These are phyloP conservation scores for Penicillium parvum DNA, from an alignment of 495 filamentous ascomycete genomes.

Conservation along the genomic window DNA sequence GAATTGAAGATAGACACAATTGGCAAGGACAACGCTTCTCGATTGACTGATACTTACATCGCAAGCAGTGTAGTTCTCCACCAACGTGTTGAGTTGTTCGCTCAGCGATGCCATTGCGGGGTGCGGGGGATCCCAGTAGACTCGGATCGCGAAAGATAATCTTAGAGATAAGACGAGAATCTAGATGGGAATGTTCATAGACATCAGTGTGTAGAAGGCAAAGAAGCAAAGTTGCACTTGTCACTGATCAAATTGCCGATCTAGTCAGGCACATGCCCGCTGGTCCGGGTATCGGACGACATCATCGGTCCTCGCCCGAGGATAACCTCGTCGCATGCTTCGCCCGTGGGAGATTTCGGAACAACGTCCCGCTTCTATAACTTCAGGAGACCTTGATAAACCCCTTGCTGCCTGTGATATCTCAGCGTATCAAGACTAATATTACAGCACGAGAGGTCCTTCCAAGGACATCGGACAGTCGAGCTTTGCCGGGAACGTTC, in stretches of 20 bases:
- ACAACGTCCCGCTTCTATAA: neutral
- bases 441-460: no score
- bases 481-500: no score
- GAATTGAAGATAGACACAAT: no score
- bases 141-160: neutral
- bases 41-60: constrained; percentile 31
- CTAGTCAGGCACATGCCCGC: constrained; percentile 16
- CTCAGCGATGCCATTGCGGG: constrained; percentile 28
- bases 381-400: no score
- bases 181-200: no score
- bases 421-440: no score
- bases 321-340: constrained; percentile 10
- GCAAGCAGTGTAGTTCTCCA: constrained; percentile 43
- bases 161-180: no score
- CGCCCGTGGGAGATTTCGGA: constrained; percentile 2
- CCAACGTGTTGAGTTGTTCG: constrained; percentile 31
- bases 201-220: no score
- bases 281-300: constrained; percentile 24
- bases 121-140: constrained; percentile 5
- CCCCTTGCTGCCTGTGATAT: no score
- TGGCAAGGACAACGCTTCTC: no score
- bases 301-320: constrained; percentile 20
- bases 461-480: no score
- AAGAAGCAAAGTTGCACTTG: neutral
- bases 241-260: neutral